Base-by-base conservation (phyloP, 2,329 filamentous ascomycete species). In the Aspergillus glaucus region DNA sequence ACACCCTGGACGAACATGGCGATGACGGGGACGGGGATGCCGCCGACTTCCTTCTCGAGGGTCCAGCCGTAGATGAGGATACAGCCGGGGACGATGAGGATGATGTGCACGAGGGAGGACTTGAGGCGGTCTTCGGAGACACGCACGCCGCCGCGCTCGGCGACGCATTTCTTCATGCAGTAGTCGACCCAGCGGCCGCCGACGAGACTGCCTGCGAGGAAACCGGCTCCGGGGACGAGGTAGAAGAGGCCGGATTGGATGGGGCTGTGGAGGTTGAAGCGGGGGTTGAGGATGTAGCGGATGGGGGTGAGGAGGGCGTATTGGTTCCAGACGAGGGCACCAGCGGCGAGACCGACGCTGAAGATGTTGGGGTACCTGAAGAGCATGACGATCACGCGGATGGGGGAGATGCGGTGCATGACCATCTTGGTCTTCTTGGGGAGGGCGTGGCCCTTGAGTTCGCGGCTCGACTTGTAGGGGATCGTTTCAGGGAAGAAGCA, bases 1-100 rank as follows among this genome's bases (percentile, higher is more conserved):
- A 89, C 76, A 1, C 86, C 87, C 60, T 90, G 86, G 2, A 86
- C 51, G 62, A 90, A 90, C 75, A 91, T 84, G 58, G 81, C 80
- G 6, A 89, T 75, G 2, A 89, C 84, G 0, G 86, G 86, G 4
- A 73, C 60, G 0, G 79, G 70, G 2, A 83, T 71, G 0, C 79
- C 80, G 2, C 80, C 79, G 1, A 76, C 72, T 7, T 65, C 62
- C 53, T 78, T 75, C 50, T 82, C 76, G 5, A 83, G 73, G 2
- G 72, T 75, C 80, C 85, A 87, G 1, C 85, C 85, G 53, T 87
- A 89, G 2, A 88, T 62, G 6, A 90, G 67, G 69, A 88, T 82
- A 53, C 79, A 83, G 0, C 69, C 73, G 0, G 84, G 84, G 10
- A 85, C 78, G 0, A 79, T 67, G 14, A 77, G 56, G 0, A 79